A percentile compares a stretch with the other conserved stretches of the same genome.
phyloP scores from a whole-genome alignment of 805 yeast genomes.

The Jamesozyma piceae region DNA sequence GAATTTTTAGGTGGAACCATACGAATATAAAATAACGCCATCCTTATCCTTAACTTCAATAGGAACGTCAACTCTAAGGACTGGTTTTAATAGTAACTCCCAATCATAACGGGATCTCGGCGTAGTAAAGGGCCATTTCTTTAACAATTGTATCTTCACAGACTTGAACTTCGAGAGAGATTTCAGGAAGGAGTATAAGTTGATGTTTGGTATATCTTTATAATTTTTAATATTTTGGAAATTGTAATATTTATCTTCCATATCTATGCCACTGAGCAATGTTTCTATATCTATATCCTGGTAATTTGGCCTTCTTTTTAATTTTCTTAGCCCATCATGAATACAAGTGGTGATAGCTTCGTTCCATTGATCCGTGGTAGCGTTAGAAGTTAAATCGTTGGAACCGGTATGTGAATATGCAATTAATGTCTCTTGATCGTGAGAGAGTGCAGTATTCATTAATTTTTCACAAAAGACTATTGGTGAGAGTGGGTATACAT shows the following conservation, averaged over 20 bases:
- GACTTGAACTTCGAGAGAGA: slow-evolving; percentile 26
- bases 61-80: slow-evolving; percentile 29
- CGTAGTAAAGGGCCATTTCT: slow-evolving; percentile 32
- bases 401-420: slow-evolving; percentile 7
- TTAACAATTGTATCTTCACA: slow-evolving; percentile 31
- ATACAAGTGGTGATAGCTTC: slow-evolving; percentile 17
- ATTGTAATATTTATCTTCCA: slow-evolving; percentile 17
- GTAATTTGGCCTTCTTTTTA: not conserved
- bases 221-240: slow-evolving; percentile 19
- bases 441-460: slow-evolving; percentile 7
- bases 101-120: slow-evolving; percentile 33
- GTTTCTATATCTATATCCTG: slow-evolving; percentile 5
- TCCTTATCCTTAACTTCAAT: slow-evolving; percentile 31
- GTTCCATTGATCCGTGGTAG: slow-evolving; percentile 19
- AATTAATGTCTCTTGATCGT: slow-evolving; percentile 25
- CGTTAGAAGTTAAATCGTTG: not conserved
- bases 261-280: not conserved
- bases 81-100: slow-evolving; percentile 30
- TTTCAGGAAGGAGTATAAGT: slow-evolving; percentile 29
- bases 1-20: slow-evolving; percentile 10
- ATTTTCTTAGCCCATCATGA: slow-evolving; percentile 4
- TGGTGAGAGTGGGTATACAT: slow-evolving; percentile 27
- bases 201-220: slow-evolving; percentile 32
- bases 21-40: slow-evolving; percentile 36
- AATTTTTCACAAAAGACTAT: slow-evolving; percentile 18